phyloP scores from a whole-genome alignment of 768 basidiomycete genomes.

The Pisolithus tinctorius region DNA sequence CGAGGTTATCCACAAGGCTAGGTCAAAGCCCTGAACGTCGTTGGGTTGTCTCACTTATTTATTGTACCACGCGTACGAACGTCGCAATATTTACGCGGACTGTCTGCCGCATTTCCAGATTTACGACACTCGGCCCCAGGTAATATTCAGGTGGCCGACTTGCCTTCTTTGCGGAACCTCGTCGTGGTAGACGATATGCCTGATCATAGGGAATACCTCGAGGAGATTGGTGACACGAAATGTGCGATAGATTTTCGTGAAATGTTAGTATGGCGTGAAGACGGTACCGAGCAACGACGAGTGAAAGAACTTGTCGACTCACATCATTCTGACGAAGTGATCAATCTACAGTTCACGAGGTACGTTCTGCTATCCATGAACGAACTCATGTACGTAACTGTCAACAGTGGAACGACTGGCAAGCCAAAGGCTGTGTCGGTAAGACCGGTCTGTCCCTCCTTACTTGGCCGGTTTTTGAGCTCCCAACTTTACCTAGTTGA shows the following conservation, averaged over 20 bases:
- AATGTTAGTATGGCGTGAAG: slow-evolving; percentile 61
- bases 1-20: slow-evolving; percentile 21
- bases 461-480: neutral
- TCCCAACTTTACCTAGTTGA: slow-evolving; percentile 43
- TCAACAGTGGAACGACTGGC: slow-evolving; percentile 68
- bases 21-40: slow-evolving; percentile 57
- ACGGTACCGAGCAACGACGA: slow-evolving; percentile 33
- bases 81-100: slow-evolving; percentile 56
- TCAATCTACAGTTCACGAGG: slow-evolving; percentile 87
- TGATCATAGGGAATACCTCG: slow-evolving; percentile 32
- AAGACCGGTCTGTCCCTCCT: slow-evolving; percentile 13
- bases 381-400: neutral
- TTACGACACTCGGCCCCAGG: slow-evolving; percentile 44
- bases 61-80: slow-evolving; percentile 62
- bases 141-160: slow-evolving; percentile 46
- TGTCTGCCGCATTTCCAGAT: slow-evolving; percentile 52
- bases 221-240: slow-evolving; percentile 35
- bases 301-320: slow-evolving; percentile 37
- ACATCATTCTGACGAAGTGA: slow-evolving; percentile 58
- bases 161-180: slow-evolving; percentile 59
- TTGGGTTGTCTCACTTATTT: slow-evolving; percentile 62
- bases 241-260: slow-evolving; percentile 68
- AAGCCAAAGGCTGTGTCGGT: slow-evolving; percentile 81
- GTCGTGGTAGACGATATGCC: slow-evolving; percentile 61
- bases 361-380: slow-evolving; percentile 17